A percentile compares a stretch with the other conserved stretches of the same genome.
These are phyloP conservation scores for Solioccasus polychromus DNA, from an alignment of 768 basidiomycete genomes.

Conservation along the genomic window DNA sequence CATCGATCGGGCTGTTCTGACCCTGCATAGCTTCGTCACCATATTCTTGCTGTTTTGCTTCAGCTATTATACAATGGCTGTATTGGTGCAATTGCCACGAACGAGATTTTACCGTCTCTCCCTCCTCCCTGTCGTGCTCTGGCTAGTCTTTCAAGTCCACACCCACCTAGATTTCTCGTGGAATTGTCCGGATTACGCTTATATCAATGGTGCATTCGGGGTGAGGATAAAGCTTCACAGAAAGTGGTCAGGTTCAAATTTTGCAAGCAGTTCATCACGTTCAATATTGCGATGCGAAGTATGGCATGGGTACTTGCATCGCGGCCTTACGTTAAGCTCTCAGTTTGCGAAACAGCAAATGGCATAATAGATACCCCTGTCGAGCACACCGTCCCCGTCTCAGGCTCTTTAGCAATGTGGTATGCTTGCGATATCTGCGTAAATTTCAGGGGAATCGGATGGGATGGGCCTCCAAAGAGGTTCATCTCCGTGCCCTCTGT, in stretches of 20 bases:
- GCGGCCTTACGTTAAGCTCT: slow-evolving; percentile 11
- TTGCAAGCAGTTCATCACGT: slow-evolving; percentile 20
- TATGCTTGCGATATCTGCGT: slow-evolving; percentile 25
- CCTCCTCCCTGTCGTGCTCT: slow-evolving; percentile 48
- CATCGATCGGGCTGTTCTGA: slow-evolving; percentile 15
- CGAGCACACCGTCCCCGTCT: slow-evolving; percentile 5
- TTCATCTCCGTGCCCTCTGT: slow-evolving; percentile 13
- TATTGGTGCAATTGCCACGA: slow-evolving; percentile 48
- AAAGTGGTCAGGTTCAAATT: neutral
- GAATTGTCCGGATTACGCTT: slow-evolving; percentile 7
- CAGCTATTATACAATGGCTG: slow-evolving; percentile 49
- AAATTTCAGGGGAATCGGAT: slow-evolving; percentile 30
- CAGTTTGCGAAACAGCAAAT: slow-evolving; percentile 2
- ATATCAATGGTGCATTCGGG: slow-evolving; percentile 22
- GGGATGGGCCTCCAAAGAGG: slow-evolving; percentile 16
- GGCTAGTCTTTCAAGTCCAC: slow-evolving; percentile 40
- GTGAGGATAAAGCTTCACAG: slow-evolving; percentile 9
- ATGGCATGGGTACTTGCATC: slow-evolving; percentile 19
- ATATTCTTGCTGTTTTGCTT: slow-evolving; percentile 41
- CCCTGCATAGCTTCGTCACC: slow-evolving; percentile 31
- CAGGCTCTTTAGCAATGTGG: slow-evolving; percentile 20
- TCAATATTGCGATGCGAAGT: slow-evolving; percentile 24
- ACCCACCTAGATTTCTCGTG: slow-evolving; percentile 24
- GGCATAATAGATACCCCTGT: neutral
- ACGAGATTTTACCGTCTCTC: slow-evolving; percentile 44